Evolutionary conservation across 345 rosid genomes (phyloP).

Genomic region (Turritis glabra): DNA sequence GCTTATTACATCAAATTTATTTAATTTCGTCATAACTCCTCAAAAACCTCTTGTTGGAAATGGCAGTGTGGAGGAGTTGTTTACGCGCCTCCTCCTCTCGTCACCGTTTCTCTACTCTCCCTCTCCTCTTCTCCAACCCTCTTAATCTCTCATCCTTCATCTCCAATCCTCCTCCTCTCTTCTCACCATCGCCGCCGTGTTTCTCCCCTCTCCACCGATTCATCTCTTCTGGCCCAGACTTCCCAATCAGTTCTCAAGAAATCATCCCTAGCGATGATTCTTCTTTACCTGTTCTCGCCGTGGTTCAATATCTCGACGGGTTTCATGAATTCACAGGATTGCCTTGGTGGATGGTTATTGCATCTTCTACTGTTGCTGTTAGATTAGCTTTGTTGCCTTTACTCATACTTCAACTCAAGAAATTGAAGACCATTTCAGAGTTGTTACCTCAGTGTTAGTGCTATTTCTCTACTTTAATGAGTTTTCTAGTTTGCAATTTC

Average conservation of each 20-base stretch:
- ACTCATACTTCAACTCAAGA: slow-evolving; percentile 66
- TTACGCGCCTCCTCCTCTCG: slow-evolving; percentile 29
- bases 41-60: too few relatives aligned
- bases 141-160: neutral
- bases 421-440: slow-evolving; percentile 59
- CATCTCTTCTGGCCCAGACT: slow-evolving; percentile 7
- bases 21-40: too few relatives aligned
- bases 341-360: slow-evolving; percentile 92
- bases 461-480: neutral
- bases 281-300: slow-evolving; percentile 55
- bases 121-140: slow-evolving; percentile 4
- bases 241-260: slow-evolving; percentile 14
- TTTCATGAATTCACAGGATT: slow-evolving; percentile 69
- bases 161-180: slow-evolving; percentile 11
- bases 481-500: too few relatives aligned
- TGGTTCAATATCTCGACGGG: slow-evolving; percentile 57
- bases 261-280: slow-evolving; percentile 43
- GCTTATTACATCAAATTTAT: too few relatives aligned
- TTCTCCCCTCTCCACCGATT: slow-evolving; percentile 1
- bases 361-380: slow-evolving; percentile 73
- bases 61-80: slow-evolving; percentile 27
- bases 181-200: neutral
- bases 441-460: slow-evolving; percentile 65
- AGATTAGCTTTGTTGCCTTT: slow-evolving; percentile 64
- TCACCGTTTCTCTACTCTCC: slow-evolving; percentile 28